phyloP scores from a whole-genome alignment of 2,329 filamentous ascomycete species.

The Fusarium ramigenum region DNA sequence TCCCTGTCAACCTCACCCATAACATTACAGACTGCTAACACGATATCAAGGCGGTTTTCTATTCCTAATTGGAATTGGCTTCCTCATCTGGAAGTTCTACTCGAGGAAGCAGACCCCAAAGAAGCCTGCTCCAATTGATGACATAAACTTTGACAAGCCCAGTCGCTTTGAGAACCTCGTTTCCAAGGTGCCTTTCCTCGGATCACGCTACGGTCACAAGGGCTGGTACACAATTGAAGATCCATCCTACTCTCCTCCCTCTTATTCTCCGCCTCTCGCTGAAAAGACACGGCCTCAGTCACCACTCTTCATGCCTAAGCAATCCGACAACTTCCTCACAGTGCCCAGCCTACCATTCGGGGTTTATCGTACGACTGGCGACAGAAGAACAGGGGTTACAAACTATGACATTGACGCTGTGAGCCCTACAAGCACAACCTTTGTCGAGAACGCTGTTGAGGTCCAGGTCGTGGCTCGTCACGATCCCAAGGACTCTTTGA shows the following conservation, averaged over 20 bases:
- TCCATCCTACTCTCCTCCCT: constrained; percentile 22
- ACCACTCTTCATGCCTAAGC: constrained; percentile 31
- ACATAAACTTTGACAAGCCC: constrained; percentile 34
- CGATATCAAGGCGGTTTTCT: constrained; percentile 28
- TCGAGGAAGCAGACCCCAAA: constrained; percentile 13
- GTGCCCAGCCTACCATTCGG: constrained; percentile 34
- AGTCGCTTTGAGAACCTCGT: constrained; percentile 39
- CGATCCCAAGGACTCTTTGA: constrained; percentile 24
- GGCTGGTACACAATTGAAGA: constrained; percentile 49
- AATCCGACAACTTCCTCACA: constrained; percentile 34
- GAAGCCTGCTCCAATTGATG: constrained; percentile 24
- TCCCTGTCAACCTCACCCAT: not conserved
- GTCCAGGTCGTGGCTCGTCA: constrained; percentile 35
- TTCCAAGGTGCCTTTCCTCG: constrained; percentile 50
- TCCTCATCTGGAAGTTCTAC: constrained; percentile 38
- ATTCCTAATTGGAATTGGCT: constrained; percentile 33
- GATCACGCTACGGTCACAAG: constrained; percentile 46
- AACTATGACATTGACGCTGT: constrained; percentile 27
- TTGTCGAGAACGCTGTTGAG: constrained; percentile 36
- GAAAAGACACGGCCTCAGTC: constrained; percentile 35
- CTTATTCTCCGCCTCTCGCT: constrained; percentile 8
- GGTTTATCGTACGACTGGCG: constrained; percentile 27
- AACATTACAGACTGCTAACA: constrained; percentile 1
- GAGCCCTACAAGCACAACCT: constrained; percentile 38
- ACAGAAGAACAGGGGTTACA: constrained; percentile 6